Evolutionary conservation across 345 rosid genomes (phyloP).

Genomic region (Acer negundo): DNA sequence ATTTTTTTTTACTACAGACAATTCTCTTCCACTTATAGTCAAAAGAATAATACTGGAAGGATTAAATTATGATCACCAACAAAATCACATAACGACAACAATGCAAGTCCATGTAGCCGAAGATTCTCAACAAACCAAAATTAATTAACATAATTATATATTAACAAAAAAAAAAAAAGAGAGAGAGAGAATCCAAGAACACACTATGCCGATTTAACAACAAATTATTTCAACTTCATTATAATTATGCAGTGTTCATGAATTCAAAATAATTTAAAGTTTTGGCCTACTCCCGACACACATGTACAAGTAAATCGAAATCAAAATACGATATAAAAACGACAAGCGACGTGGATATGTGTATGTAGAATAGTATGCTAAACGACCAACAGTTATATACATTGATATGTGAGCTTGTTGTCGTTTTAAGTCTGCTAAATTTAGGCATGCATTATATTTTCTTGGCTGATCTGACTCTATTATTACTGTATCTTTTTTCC

Average conservation of each 20-base stretch:
- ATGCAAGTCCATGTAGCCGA: constrained; percentile 14
- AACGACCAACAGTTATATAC: constrained; percentile 4
- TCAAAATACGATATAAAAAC: constrained; percentile 4
- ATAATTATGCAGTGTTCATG: neutral
- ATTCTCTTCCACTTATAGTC: constrained; percentile 4
- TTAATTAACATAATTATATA: neutral
- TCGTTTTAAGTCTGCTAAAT: constrained; percentile 27
- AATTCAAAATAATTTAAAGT: neutral
- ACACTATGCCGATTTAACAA: neutral
- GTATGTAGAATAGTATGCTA: neutral
- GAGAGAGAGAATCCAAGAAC: neutral
- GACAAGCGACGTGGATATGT: neutral
- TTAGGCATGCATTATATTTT: neutral
- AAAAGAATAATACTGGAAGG: neutral
- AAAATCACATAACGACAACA: constrained; percentile 5
- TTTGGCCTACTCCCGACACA: constrained; percentile 7
- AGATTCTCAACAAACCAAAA: constrained; percentile 12
- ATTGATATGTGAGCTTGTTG: constrained; percentile 8
- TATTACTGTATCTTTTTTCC: neutral
- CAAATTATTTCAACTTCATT: neutral
- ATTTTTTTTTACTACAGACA: neutral
- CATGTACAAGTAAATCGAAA: constrained; percentile 1
- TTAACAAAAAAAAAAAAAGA: neutral
- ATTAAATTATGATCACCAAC: neutral
- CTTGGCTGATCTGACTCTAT: neutral